Conservation (phyloP, 2,329 filamentous ascomycete genomes). For the Pseudogymnoascus sp. region DNA sequence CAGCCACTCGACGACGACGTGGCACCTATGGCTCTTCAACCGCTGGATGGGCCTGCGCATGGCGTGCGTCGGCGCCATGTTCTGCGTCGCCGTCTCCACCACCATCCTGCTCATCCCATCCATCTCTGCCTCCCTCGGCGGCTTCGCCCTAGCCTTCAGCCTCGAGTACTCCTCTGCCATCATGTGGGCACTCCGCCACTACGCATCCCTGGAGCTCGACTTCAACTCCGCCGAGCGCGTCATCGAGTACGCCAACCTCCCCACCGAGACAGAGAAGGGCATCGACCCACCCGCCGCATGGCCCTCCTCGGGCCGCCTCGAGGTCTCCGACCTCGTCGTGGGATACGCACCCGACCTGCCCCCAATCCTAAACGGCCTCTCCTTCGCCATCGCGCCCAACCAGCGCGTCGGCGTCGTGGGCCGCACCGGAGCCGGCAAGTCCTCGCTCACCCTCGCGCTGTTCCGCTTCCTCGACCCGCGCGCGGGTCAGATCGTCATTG, state of each 20-base stretch:
- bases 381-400: slow-evolving; percentile 56
- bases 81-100: slow-evolving; percentile 55
- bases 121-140: slow-evolving; percentile 63
- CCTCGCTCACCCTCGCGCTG: slow-evolving; percentile 63
- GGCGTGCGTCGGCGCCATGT: slow-evolving; percentile 59
- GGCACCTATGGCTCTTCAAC: slow-evolving; percentile 64
- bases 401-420: slow-evolving; percentile 71
- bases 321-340: slow-evolving; percentile 65
- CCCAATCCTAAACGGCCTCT: slow-evolving; percentile 60
- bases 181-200: slow-evolving; percentile 58
- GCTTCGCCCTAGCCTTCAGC: slow-evolving; percentile 67
- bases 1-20: slow-evolving; percentile 55
- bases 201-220: slow-evolving; percentile 63
- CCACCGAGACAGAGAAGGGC: slow-evolving; percentile 58
- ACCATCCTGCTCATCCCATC: slow-evolving; percentile 52
- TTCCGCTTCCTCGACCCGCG: slow-evolving; percentile 69
- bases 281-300: slow-evolving; percentile 58
- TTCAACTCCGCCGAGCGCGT: slow-evolving; percentile 75
- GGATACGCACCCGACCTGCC: slow-evolving; percentile 63
- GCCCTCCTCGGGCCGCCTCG: slow-evolving; percentile 65
- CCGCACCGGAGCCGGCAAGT: slow-evolving; percentile 71
- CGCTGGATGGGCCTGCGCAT: slow-evolving; percentile 71
- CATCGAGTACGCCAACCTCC: slow-evolving; percentile 62
- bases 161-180: slow-evolving; percentile 59
- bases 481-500: slow-evolving; percentile 59